Percentiles rank a stretch among this genome's conserved stretches.
Evolutionary conservation across 768 basidiomycete species (phyloP).

Genomic region (Leccinum sublutescens): DNA sequence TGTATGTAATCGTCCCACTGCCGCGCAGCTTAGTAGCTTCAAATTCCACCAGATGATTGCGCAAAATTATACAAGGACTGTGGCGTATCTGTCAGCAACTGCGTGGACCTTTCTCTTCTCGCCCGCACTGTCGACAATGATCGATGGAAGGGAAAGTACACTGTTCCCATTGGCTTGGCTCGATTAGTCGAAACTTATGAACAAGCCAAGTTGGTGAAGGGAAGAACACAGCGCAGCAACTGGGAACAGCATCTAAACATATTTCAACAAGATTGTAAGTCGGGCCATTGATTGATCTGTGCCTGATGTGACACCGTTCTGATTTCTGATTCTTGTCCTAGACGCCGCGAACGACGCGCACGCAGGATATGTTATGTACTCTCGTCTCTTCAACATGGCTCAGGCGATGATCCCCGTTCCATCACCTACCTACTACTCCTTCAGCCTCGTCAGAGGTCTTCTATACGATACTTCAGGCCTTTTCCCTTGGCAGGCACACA

Average conservation of each 20-base stretch:
- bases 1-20: slow-evolving; percentile 37
- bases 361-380: slow-evolving; percentile 56
- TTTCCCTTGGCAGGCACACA: slow-evolving; percentile 51
- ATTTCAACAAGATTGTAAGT: slow-evolving; percentile 61
- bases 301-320: slow-evolving; percentile 4
- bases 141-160: slow-evolving; percentile 72
- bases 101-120: slow-evolving; percentile 67
- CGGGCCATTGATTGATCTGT: not conserved
- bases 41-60: slow-evolving; percentile 53
- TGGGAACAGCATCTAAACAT: slow-evolving; percentile 56
- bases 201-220: slow-evolving; percentile 52
- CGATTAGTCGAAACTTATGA: slow-evolving; percentile 64
- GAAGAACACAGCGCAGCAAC: slow-evolving; percentile 60
- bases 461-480: slow-evolving; percentile 39
- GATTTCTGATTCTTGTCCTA: slow-evolving; percentile 26
- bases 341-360: slow-evolving; percentile 76
- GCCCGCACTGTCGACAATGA: slow-evolving; percentile 69
- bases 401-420: slow-evolving; percentile 34
- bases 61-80: slow-evolving; percentile 56
- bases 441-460: slow-evolving; percentile 49
- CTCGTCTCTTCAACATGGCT: slow-evolving; percentile 44
- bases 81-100: slow-evolving; percentile 45
- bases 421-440: slow-evolving; percentile 49
- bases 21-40: not conserved
- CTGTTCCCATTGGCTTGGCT: slow-evolving; percentile 57